phyloP scores from a whole-genome alignment of 108 stramenopile species.

The Pseudonitzschia delicatissima region DNA sequence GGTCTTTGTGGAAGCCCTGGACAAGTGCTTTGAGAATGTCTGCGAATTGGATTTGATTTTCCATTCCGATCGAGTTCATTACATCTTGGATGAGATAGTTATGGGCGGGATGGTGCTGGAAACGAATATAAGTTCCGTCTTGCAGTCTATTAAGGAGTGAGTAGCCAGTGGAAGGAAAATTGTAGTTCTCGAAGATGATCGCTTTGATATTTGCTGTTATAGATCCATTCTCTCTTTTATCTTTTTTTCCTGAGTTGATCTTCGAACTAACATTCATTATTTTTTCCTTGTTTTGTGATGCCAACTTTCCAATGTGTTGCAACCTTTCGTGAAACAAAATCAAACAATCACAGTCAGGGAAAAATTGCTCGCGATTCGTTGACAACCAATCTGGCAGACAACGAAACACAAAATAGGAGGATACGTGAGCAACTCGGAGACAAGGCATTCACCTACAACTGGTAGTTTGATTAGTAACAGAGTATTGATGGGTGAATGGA shows the following conservation, averaged over 20 bases:
- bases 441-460: slow-evolving; percentile 38
- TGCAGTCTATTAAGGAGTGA: slow-evolving; percentile 87
- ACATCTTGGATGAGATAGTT: slow-evolving; percentile 94
- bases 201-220: not conserved
- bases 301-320: no score
- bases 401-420: slow-evolving; percentile 17
- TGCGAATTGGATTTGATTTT: slow-evolving; percentile 99
- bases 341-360: slow-evolving; percentile 64
- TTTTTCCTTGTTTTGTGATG: no score
- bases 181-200: not conserved
- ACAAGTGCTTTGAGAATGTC: slow-evolving; percentile 99
- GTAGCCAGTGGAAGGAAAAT: no score
- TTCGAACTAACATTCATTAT: no score
- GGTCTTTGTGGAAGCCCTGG: slow-evolving; percentile 99
- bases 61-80: slow-evolving; percentile 93
- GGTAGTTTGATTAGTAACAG: no score
- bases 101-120: slow-evolving; percentile 99
- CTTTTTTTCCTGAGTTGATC: not conserved
- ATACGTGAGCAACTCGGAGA: slow-evolving; percentile 45
- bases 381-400: slow-evolving; percentile 50
- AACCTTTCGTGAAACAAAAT: not conserved
- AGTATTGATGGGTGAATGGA: no score
- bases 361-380: slow-evolving; percentile 82
- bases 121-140: slow-evolving; percentile 91
- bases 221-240: not conserved